Base-by-base conservation (phyloP, 2,329 filamentous ascomycete species). In the Harringtonia lauricola region DNA sequence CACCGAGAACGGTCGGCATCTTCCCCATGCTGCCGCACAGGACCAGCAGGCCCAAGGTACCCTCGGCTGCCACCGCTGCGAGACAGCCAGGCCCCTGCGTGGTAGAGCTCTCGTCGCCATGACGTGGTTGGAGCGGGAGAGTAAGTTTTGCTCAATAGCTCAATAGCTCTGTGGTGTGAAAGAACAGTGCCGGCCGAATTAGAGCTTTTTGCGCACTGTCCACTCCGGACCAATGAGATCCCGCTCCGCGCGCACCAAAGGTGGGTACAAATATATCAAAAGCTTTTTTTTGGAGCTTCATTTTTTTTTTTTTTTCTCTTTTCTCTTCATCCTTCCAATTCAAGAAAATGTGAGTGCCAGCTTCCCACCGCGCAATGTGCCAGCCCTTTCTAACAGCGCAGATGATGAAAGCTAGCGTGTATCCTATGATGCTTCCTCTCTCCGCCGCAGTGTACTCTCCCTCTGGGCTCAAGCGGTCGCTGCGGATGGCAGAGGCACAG, bases 391-490 rank as follows among this genome's bases (percentile, higher is more conserved):
- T 17, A 26, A 10, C 45, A 17, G 40, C 41, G 3, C 59, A 95
- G 88, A 94, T 96, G 90, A 98, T 96, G 92, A 98, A 94, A 95
- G 86, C 86, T 79, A 52, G 86, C 79, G 90, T 96, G 92, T 82
- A 80, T 66, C 71, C 80, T 80, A 86, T 94, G 92, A 96, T 72
- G 71, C 74, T 84, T 73, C 71, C 73, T 67, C 73, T 68, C 66
- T 68, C 72, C 69, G 72, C 71, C 69, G 74, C 69, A 70, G 68
- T 69, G 74, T 77, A 85, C 86, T 90, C 89, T 95, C 83, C 82
- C 79, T 78, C 68, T 74, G 80, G 85, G 89, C 88, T 85, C 64
- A 87, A 95, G 92, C 74, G 90, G 86, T 83, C 73, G 74, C 67
- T 68, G 75, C 79, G 64, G 67, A 70, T 67, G 42, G 43, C 22